phyloP scores from a whole-genome alignment of 2,329 filamentous ascomycete species.

The Xylariaceae sp. region DNA sequence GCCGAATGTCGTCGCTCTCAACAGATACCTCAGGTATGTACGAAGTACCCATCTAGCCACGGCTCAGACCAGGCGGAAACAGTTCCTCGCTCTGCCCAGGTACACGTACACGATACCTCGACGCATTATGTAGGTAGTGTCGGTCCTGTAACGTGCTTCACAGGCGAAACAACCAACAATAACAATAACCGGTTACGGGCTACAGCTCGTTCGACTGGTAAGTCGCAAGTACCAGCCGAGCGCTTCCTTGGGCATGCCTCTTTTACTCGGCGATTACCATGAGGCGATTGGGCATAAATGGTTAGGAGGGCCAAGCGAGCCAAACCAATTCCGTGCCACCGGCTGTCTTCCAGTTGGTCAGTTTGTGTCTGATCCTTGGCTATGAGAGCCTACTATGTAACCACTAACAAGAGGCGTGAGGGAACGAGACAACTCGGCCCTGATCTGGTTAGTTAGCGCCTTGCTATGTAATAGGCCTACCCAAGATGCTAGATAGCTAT shows the following conservation, averaged over 20 bases:
- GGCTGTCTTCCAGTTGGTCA: constrained; percentile 45
- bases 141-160: neutral
- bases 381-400: constrained; percentile 29
- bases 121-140: neutral
- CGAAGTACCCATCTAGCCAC: constrained; percentile 20
- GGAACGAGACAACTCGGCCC: constrained; percentile 23
- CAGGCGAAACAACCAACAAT: constrained; percentile 8
- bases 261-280: constrained; percentile 27
- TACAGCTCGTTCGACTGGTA: neutral
- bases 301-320: constrained; percentile 40
- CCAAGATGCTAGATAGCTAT: too few relatives aligned
- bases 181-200: too few relatives aligned
- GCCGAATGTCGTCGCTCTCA: constrained; percentile 17
- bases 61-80: neutral
- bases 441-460: constrained; percentile 31
- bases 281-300: constrained; percentile 41
- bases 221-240: constrained; percentile 1
- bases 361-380: constrained; percentile 33
- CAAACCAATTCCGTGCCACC: constrained; percentile 34
- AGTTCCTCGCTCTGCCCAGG: too few relatives aligned
- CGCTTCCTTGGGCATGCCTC: constrained; percentile 32
- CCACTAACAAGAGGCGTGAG: constrained; percentile 28
- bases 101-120: neutral
- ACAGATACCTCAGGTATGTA: too few relatives aligned
- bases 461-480: neutral